Evolutionary conservation across 768 basidiomycete genomes (phyloP).

Genomic region (Termitomyces sp.): DNA sequence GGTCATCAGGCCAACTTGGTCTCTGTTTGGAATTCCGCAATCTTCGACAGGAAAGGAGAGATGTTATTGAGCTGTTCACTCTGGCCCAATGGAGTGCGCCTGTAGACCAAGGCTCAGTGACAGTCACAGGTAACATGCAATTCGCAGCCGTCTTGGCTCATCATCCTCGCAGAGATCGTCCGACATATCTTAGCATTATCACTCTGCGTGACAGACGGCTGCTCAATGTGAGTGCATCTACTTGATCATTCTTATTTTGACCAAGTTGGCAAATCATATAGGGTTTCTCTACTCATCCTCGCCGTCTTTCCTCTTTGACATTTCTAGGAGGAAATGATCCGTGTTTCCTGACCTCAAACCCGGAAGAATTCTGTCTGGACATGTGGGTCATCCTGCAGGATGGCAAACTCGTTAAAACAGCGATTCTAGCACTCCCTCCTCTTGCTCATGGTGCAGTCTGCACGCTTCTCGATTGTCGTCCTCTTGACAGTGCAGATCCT

Average conservation of each 20-base stretch:
- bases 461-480: not conserved
- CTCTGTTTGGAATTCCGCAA: not conserved
- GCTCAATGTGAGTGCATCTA: not conserved
- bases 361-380: not conserved
- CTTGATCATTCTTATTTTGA: not conserved
- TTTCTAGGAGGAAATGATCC: conserved; percentile 1
- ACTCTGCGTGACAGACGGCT: not conserved
- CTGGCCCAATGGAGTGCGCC: not conserved
- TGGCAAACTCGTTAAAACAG: not conserved
- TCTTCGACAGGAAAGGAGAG: not conserved
- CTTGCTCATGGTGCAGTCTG: not conserved
- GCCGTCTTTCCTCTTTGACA: not conserved
- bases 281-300: not conserved
- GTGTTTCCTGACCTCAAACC: not conserved
- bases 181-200: not conserved
- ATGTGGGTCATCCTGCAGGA: not conserved
- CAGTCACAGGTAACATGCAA: not conserved
- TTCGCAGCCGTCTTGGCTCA: conserved; percentile 1
- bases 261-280: not conserved
- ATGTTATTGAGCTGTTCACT: not conserved
- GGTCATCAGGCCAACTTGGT: not conserved
- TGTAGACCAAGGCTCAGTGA: not conserved
- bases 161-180: not conserved
- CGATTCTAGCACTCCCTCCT: conserved; percentile 1
- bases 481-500: conserved; percentile 2